A percentile compares a stretch with the other conserved stretches of the same genome.
These are phyloP conservation scores for Periconia digitata DNA, from an alignment of 2,329 filamentous ascomycete species.

Conservation along the genomic window DNA sequence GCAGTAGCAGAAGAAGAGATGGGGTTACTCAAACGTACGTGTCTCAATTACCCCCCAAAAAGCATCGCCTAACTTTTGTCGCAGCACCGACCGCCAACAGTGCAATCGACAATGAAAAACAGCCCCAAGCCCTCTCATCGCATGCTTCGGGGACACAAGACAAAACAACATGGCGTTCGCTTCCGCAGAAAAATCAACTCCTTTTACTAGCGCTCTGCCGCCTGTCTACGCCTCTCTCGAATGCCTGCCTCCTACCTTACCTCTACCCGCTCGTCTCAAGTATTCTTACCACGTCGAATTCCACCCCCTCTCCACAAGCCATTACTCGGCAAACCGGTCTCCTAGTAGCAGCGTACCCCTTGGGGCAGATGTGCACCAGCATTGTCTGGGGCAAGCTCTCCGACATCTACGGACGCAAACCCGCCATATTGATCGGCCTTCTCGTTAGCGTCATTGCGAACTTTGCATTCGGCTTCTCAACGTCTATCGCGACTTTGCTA, in stretches of 20 bases:
- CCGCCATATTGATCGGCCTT: slow-evolving; percentile 73
- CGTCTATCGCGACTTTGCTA: slow-evolving; percentile 61
- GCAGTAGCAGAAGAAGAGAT: slow-evolving; percentile 14
- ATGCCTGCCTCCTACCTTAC: slow-evolving; percentile 65
- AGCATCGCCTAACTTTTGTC: no score
- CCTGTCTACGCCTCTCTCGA: slow-evolving; percentile 76
- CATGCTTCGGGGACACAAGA: background rate
- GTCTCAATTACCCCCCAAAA: background rate
- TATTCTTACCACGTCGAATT: slow-evolving; percentile 52
- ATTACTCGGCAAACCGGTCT: slow-evolving; percentile 77
- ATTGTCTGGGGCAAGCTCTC: slow-evolving; percentile 76
- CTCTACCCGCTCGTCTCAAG: slow-evolving; percentile 84
- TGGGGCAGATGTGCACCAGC: slow-evolving; percentile 77
- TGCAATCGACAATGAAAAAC: slow-evolving; percentile 8
- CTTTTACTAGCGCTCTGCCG: slow-evolving; percentile 75
- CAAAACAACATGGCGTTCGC: slow-evolving; percentile 65
- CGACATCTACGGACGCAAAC: slow-evolving; percentile 70
- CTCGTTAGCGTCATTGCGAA: slow-evolving; percentile 66
- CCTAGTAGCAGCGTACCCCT: slow-evolving; percentile 74
- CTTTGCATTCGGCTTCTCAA: slow-evolving; percentile 68
- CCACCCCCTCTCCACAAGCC: slow-evolving; percentile 55
- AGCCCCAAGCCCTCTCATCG: background rate
- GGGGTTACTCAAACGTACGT: slow-evolving; percentile 18
- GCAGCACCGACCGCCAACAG: background rate
- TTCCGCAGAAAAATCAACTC: slow-evolving; percentile 76